These are phyloP conservation scores for Colletotrichum siamense DNA, from an alignment of 2,329 filamentous ascomycete species.

Conservation along the genomic window DNA sequence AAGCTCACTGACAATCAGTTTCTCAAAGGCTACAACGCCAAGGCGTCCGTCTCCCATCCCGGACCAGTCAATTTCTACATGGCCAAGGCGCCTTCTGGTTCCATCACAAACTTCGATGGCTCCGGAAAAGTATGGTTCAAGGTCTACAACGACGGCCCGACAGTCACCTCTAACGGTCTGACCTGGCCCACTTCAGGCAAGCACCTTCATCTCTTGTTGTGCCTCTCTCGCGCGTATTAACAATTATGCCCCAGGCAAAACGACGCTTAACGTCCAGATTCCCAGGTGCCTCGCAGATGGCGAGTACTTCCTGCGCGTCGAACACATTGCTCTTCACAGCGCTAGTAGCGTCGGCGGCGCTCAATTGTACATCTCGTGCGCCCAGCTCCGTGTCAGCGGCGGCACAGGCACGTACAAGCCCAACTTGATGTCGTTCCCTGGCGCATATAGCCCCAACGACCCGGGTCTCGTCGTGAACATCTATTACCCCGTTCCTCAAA, in stretches of 20 bases:
- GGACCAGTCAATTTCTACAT: conserved; percentile 46
- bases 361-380: conserved; percentile 51
- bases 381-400: conserved; percentile 46
- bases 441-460: conserved; percentile 44
- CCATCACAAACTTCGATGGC: conserved; percentile 39
- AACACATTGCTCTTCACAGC: conserved; percentile 53
- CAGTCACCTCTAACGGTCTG: conserved; percentile 37
- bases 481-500: conserved; percentile 45
- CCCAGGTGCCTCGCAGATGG: conserved; percentile 50
- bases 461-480: conserved; percentile 50
- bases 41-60: conserved; percentile 46
- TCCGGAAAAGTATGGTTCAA: conserved; percentile 46
- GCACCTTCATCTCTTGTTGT: background rate
- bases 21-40: conserved; percentile 33
- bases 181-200: conserved; percentile 45
- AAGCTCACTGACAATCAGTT: background rate
- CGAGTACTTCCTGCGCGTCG: conserved; percentile 53
- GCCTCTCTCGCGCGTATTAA: background rate
- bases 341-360: conserved; percentile 46
- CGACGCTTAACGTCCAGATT: conserved; percentile 43
- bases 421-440: conserved; percentile 45
- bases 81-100: conserved; percentile 38
- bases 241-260: conserved; percentile 25
- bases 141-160: conserved; percentile 48
- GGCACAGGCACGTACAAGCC: conserved; percentile 43